Percentiles rank a stretch among this genome's conserved stretches.
phyloP scores from a whole-genome alignment of 2,329 filamentous ascomycete species.

The Clarireedia paspali region DNA sequence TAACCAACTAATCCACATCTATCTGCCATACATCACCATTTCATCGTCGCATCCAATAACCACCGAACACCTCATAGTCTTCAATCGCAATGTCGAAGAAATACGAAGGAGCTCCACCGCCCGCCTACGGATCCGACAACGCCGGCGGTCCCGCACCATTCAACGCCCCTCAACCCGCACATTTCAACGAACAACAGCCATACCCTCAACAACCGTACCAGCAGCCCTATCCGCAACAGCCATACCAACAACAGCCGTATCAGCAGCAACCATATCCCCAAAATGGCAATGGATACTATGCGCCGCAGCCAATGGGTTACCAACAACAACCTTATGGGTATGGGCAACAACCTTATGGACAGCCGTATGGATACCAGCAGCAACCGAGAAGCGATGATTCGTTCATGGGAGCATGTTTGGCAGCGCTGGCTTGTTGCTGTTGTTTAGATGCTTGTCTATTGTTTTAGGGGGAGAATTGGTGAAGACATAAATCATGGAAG shows the following conservation, averaged over 20 bases:
- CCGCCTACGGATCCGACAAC: conserved; percentile 18
- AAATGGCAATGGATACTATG: conserved; percentile 16
- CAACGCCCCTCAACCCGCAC: conserved; percentile 16
- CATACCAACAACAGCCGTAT: conserved; percentile 11
- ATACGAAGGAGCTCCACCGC: conserved; percentile 20
- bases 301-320: conserved; percentile 16
- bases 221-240: conserved; percentile 14
- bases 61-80: not conserved
- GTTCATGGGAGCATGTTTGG: conserved; percentile 36
- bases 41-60: not conserved
- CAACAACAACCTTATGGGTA: conserved; percentile 13
- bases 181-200: conserved; percentile 14
- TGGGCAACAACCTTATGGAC: conserved; percentile 11
- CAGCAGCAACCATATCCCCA: conserved; percentile 8
- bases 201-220: conserved; percentile 5
- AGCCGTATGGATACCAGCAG: conserved; percentile 17
- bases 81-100: conserved; percentile 14
- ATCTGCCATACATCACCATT: not conserved
- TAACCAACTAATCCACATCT: too few species aligned
- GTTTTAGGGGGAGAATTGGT: conserved; percentile 30
- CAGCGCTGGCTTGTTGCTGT: conserved; percentile 41
- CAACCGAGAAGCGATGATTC: conserved; percentile 34
- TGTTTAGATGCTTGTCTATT: conserved; percentile 39
- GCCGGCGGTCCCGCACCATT: not conserved
- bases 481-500: not conserved